Evolutionary conservation across 1,284 basidiomycete genomes (phyloP), one percentile per base, ranked within the genome.

Genomic region (Boletus austroedulis): DNA sequence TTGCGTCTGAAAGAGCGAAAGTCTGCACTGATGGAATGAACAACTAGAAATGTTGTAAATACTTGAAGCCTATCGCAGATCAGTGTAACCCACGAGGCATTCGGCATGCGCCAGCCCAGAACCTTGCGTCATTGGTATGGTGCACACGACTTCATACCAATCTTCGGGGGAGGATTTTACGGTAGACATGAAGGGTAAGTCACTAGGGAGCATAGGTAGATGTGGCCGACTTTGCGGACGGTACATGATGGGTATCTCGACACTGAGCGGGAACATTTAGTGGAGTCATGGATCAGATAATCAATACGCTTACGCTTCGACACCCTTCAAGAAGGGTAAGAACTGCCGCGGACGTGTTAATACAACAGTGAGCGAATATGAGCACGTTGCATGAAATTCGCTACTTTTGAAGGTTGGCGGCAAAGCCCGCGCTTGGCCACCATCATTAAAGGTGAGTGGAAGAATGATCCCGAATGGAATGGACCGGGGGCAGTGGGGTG

Each of bases 91-190:
- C 40, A 73, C 69, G 6, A 70, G 62, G 55, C 68, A 73, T 61
- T 74, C 63, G 5, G 53, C 50, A 24, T 56, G 60, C n/a, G 63
- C 47, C 59, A 71, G 56, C 15, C 51, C 52, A 5, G 69, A 74
- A 24, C 48, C 41, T 47, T 58, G 58, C 26, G 70, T 53, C 59
- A 58, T 60, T 28, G 65, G 58, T 49, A 68, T 11, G n/a, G 61
- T 56, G 38, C 60, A 72, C 46, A 67, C 67, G 24, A 69, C 47
- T 62, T 71, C 65, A 53, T 61, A 62, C 72, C 69, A 71, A 51
- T 74, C 69, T 61, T 71, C 70, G 8, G 72, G 68, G 2, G 67
- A 72, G 5, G 59, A 59, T 53, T 71, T 74, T 31, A 74, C 65
- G 10, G 72, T 72, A 15, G 60, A 60, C 63, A 73, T 59, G 17